Evolutionary conservation across 2,329 filamentous ascomycete genomes (phyloP), one percentile per base, ranked within the genome.

Genomic region (Tolypocladium tundrense): DNA sequence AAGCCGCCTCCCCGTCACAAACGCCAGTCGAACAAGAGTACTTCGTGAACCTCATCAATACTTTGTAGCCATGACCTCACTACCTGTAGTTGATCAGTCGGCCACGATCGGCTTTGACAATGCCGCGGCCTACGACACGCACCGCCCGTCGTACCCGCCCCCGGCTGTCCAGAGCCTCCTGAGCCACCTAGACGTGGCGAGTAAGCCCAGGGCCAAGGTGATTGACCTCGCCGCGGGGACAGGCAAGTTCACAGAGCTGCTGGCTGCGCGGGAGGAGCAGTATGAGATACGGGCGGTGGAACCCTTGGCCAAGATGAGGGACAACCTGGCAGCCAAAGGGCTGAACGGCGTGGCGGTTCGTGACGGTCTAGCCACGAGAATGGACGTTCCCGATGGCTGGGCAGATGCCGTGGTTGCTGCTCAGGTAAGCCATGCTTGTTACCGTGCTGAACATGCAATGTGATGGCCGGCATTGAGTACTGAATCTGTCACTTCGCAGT

Each of bases 191-290:
- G 71, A 75, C 7, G 69, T 90, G 10, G 71, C 75, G 35, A 76
- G 74, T 33, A 65, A 75, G 21, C 55, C 70, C 8, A 72, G 74
- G 52, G 79, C 79, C 16, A 77, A 71, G 51, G 71, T 89, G 45
- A 68, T 88, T 31, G 87, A 90, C 67, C 74, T 90, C 21, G 87
- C 80, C 1, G 84, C 85, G 3, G 86, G 87, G 0, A 88, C 86
- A 0, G 87, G 87, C 33, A 88, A 88, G 66, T 85, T 89, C 65
- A 89, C 87, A 0, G 83, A 86, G 68, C 64, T 79, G 21, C 75
- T 91, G 40, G 81, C 83, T 8, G 73, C 69, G 16, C 74, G 86
- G 37, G 73, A 77, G 0, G 88, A 90, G 69, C 67, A 72, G 8
- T 89, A 81, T 70, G 67, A 81, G 48, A 75, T 91, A 61, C 65